Evolutionary conservation across 2,329 filamentous ascomycete genomes (phyloP).

Genomic region (Alternaria dauci): DNA sequence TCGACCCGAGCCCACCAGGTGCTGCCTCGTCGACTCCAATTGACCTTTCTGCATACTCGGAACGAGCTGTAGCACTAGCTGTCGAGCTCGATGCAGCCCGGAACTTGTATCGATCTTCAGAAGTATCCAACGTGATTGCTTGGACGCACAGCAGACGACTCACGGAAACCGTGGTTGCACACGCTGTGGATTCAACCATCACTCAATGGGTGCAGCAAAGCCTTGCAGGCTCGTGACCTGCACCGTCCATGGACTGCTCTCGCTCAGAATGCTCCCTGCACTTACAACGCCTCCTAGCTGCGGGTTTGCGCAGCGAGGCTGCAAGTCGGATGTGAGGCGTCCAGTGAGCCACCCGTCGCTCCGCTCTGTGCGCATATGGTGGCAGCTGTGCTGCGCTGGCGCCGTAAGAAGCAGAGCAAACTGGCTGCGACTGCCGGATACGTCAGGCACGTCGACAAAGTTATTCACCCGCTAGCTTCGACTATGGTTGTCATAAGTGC

Average conservation of each 20-base stretch:
- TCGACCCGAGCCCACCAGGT: conserved; percentile 21
- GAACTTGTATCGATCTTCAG: neutral
- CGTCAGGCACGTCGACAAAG: neutral
- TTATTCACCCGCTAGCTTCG: neutral
- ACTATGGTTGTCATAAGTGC: conserved; percentile 6
- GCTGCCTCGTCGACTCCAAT: conserved; percentile 9
- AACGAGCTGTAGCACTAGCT: conserved; percentile 13
- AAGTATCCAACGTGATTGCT: conserved; percentile 3
- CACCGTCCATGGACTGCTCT: conserved; percentile 23
- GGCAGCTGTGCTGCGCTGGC: conserved; percentile 38
- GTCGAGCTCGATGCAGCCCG: neutral
- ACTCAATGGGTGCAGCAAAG: conserved; percentile 4
- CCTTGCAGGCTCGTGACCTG: conserved; percentile 25
- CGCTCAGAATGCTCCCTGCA: conserved; percentile 28
- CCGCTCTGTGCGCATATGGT: conserved; percentile 28
- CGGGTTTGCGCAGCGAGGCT: conserved; percentile 26
- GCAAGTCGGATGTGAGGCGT: conserved; percentile 24
- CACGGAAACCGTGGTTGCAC: conserved; percentile 14
- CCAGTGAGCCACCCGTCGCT: conserved; percentile 14
- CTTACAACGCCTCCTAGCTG: conserved; percentile 26
- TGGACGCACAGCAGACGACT: conserved; percentile 8
- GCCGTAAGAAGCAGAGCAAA: conserved; percentile 22
- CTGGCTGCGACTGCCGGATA: conserved; percentile 6
- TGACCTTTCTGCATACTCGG: conserved; percentile 2
- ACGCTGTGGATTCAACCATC: neutral